Evolutionary conservation across 352 stramenopile species (phyloP).

Genomic region (Ochromonadaceae sp.): DNA sequence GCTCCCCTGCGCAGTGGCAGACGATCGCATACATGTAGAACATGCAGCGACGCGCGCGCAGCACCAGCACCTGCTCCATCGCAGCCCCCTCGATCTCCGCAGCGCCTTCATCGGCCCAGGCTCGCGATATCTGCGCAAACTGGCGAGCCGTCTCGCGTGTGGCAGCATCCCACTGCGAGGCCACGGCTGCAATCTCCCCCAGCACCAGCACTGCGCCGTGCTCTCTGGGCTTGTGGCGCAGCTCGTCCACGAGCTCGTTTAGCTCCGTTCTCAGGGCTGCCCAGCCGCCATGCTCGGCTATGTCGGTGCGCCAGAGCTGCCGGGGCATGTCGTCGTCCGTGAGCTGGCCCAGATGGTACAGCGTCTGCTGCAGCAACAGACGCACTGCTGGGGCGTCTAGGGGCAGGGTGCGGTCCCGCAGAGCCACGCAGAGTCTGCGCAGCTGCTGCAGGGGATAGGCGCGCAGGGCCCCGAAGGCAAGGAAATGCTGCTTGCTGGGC

Average conservation of each 20-base stretch:
- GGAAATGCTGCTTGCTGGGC: conserved; percentile 1
- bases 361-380: conserved; percentile 2
- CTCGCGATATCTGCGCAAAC: too few relatives aligned
- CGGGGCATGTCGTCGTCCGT: not conserved
- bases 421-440: conserved; percentile 1
- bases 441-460: conserved; percentile 13
- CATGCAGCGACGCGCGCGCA: too few relatives aligned
- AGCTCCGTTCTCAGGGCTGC: not conserved
- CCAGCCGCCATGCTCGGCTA: not conserved
- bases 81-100: too few relatives aligned
- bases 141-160: too few relatives aligned
- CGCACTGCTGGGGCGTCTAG: not conserved
- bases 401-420: conserved; percentile 1
- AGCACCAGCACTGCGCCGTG: not conserved
- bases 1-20: too few relatives aligned
- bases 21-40: too few relatives aligned
- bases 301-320: not conserved
- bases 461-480: conserved; percentile 11
- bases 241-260: not conserved
- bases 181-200: conserved; percentile 10
- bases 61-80: too few relatives aligned
- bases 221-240: conserved; percentile 12
- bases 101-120: too few relatives aligned
- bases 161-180: conserved; percentile 14
- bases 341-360: conserved; percentile 15